phyloP scores from a whole-genome alignment of 176 grass and related monocot species.

The Raddia distichophylla region DNA sequence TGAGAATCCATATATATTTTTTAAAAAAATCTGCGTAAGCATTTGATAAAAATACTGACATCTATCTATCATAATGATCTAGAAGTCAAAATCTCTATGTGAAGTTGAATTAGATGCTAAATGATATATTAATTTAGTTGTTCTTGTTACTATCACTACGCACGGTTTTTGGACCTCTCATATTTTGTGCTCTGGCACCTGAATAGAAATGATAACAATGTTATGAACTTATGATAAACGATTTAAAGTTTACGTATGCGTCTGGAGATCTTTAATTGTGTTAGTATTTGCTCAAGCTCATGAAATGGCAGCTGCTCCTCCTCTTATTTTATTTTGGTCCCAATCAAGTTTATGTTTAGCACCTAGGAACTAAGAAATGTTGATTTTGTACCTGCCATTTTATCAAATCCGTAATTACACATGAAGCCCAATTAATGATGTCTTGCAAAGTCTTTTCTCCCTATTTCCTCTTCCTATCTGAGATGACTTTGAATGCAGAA shows the following conservation, averaged over 20 bases:
- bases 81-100: not conserved
- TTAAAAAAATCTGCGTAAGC: not conserved
- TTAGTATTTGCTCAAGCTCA: not conserved
- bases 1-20: slow-evolving; percentile 20
- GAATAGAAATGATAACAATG: not conserved
- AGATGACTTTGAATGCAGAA: not conserved
- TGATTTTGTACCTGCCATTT: not conserved
- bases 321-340: not conserved
- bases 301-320: not conserved
- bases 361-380: not conserved
- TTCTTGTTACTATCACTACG: not conserved
- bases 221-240: not conserved
- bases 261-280: not conserved
- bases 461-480: not conserved
- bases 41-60: slow-evolving; percentile 22
- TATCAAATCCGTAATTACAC: not conserved
- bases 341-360: not conserved
- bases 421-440: not conserved
- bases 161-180: not conserved
- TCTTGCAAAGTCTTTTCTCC: not conserved
- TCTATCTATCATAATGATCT: slow-evolving; percentile 5
- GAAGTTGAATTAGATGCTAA: not conserved
- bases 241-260: not conserved
- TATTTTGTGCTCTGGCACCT: not conserved
- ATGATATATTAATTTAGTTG: not conserved